Conservation (phyloP, 805 yeast genomes). For the Kodamaea kakaduensis region DNA sequence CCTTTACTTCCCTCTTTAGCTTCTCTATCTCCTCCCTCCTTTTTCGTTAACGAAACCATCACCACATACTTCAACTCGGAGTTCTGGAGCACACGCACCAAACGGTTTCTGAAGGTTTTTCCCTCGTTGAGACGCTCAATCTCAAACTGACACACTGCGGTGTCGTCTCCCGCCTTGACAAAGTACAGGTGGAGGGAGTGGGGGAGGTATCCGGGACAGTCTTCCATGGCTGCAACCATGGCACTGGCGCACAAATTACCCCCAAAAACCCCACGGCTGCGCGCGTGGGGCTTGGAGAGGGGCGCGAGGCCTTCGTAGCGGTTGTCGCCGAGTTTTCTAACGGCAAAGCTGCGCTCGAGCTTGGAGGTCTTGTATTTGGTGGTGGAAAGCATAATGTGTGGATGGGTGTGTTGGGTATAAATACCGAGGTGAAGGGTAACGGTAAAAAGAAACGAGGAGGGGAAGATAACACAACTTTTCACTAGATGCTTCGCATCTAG, state of each 20-base stretch:
- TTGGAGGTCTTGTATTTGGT: slow-evolving; percentile 7
- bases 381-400: slow-evolving; percentile 7
- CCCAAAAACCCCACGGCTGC: slow-evolving; percentile 37
- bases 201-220: slow-evolving; percentile 30
- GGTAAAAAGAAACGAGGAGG: slow-evolving; percentile 1
- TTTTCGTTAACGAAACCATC: slow-evolving; percentile 32
- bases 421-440: no score
- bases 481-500: no score
- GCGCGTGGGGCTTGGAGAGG: slow-evolving; percentile 19
- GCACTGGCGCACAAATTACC: slow-evolving; percentile 37
- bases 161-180: slow-evolving; percentile 35
- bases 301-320: slow-evolving; percentile 16
- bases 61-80: slow-evolving; percentile 28
- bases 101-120: slow-evolving; percentile 32
- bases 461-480: no score
- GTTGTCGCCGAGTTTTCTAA: slow-evolving; percentile 10
- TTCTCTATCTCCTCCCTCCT: slow-evolving; percentile 16
- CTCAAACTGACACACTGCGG: slow-evolving; percentile 24
- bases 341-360: slow-evolving; percentile 14
- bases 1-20: slow-evolving; percentile 14
- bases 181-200: slow-evolving; percentile 40
- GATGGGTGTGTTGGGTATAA: no score
- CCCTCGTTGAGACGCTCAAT: slow-evolving; percentile 36
- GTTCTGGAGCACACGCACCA: slow-evolving; percentile 28
- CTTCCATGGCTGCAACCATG: slow-evolving; percentile 32